Base-by-base conservation (phyloP, 192 early-diverging fungal species). In the Entomortierella chlamydospora region DNA sequence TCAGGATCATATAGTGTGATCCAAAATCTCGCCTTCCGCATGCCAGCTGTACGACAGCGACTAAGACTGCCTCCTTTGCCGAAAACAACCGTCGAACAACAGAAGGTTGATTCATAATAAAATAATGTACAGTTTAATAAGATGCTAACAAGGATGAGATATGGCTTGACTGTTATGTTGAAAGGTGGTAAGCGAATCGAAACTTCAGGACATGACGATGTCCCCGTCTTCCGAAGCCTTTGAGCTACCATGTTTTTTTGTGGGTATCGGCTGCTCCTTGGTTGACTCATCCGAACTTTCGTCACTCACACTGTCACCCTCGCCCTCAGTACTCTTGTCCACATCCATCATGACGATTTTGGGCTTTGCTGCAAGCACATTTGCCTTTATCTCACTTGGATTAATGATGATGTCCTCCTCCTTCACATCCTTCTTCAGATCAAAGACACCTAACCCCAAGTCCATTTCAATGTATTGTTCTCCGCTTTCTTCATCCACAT, bases 1-100 rank as follows among this genome's bases (percentile, higher is more conserved):
- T 95, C 93, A 20, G 86, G 86, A 9, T 83, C 76, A 31, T 95
- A 88, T 59, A 90, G 89, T 63, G 68, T 89, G 2, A 33, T 81
- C 10, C 93, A 94, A 64, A 91, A 93, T 69, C 17, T 88, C 10
- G 50, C 68, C 11, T 91, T 94, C 63, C 76, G 81, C 53, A 41
- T 86, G 42, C 79, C 85, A n/a, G 11, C 56, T 5, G 65, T 89
- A 13, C 78, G 84, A 26, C 56, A 29, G 22, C 29, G 54, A 34
- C 50, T 87, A 1, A 79, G 66, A 49, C n/a, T 79, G 43, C 76
- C 76, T 28, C 57, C 76, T 18, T 33, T 79, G 18, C 76, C 68
- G 20, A 52, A 33, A 42, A 58, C 52, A 37, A 42, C 41, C 1
- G 57, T 22, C 54, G 50, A 59, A 34, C 51, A 79, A 60, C 17